Conservation (phyloP, 495 filamentous ascomycete genomes). For the Penicillium diatomitis region DNA sequence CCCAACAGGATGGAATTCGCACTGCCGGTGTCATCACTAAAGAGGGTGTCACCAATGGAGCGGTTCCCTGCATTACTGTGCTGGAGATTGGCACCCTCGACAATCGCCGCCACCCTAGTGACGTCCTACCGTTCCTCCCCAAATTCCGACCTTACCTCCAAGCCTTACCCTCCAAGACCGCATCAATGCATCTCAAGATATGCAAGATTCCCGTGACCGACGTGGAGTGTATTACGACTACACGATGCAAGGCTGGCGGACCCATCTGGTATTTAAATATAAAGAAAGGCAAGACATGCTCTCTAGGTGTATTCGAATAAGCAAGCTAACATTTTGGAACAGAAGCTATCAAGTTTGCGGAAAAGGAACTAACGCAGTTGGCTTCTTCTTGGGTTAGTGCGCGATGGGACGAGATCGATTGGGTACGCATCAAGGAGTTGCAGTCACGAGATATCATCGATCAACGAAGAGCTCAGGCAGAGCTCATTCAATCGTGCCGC, state of each 20-base stretch:
- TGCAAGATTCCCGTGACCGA: slow-evolving; percentile 59
- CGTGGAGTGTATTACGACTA: slow-evolving; percentile 73
- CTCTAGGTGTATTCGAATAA: not conserved
- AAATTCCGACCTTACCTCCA: slow-evolving; percentile 52
- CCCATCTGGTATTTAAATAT: slow-evolving; percentile 37
- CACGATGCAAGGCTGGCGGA: slow-evolving; percentile 51
- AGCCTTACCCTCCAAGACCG: slow-evolving; percentile 42
- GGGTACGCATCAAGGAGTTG: slow-evolving; percentile 68
- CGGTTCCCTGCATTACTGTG: slow-evolving; percentile 59
- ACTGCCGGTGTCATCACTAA: slow-evolving; percentile 71
- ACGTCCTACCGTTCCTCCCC: slow-evolving; percentile 71
- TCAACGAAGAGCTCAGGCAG: slow-evolving; percentile 52
- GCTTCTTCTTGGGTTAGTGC: slow-evolving; percentile 59
- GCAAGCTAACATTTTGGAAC: slow-evolving; percentile 4
- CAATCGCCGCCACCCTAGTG: slow-evolving; percentile 59
- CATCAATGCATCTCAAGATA: slow-evolving; percentile 54
- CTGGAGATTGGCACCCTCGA: slow-evolving; percentile 60
- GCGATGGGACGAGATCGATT: slow-evolving; percentile 82
- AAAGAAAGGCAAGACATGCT: slow-evolving; percentile 29
- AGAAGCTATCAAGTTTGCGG: slow-evolving; percentile 37
- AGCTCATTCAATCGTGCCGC: slow-evolving; percentile 44
- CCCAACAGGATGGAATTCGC: slow-evolving; percentile 57
- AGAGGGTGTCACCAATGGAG: slow-evolving; percentile 56
- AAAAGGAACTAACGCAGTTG: slow-evolving; percentile 54
- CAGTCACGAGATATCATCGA: slow-evolving; percentile 63